Evolutionary conservation across 805 yeast species (phyloP).

Genomic region (Brettanomyces nanus): DNA sequence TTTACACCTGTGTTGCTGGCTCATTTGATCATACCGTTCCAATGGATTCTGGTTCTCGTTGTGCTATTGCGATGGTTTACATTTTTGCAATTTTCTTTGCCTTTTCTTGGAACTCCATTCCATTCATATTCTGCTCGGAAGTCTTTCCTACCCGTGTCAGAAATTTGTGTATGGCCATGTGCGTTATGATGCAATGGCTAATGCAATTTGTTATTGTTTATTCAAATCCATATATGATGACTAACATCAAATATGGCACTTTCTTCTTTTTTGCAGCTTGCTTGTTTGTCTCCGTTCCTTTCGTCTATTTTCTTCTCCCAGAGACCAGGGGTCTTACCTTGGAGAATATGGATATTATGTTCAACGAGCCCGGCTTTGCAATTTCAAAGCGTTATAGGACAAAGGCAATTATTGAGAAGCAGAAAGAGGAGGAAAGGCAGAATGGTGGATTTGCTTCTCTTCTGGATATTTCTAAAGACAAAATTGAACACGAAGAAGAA

Average conservation of each 20-base stretch:
- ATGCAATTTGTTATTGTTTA: conserved; percentile 52
- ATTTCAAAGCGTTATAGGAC: not conserved
- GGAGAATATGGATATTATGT: conserved; percentile 44
- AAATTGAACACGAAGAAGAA: not conserved
- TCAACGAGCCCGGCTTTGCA: conserved; percentile 20
- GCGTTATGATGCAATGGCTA: conserved; percentile 49
- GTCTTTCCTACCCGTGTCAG: conserved; percentile 45
- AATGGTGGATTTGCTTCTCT: not conserved
- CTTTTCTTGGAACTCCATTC: conserved; percentile 49
- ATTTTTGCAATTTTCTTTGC: conserved; percentile 51
- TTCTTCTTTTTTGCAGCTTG: conserved; percentile 44
- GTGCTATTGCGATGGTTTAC: conserved; percentile 43
- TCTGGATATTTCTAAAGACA: not conserved
- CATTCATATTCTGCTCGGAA: conserved; percentile 47
- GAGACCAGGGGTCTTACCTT: conserved; percentile 43
- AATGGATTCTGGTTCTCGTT: conserved; percentile 32
- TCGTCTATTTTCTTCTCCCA: conserved; percentile 43
- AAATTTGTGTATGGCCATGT: conserved; percentile 39
- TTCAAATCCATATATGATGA: conserved; percentile 46
- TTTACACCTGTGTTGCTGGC: conserved; percentile 36
- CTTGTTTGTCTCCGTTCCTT: conserved; percentile 31
- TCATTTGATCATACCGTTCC: conserved; percentile 25
- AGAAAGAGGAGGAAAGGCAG: not conserved
- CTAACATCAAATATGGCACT: conserved; percentile 33
- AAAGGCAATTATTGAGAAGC: not conserved